phyloP scores from a whole-genome alignment of 2,329 filamentous ascomycete species.

The Diaporthe eres region DNA sequence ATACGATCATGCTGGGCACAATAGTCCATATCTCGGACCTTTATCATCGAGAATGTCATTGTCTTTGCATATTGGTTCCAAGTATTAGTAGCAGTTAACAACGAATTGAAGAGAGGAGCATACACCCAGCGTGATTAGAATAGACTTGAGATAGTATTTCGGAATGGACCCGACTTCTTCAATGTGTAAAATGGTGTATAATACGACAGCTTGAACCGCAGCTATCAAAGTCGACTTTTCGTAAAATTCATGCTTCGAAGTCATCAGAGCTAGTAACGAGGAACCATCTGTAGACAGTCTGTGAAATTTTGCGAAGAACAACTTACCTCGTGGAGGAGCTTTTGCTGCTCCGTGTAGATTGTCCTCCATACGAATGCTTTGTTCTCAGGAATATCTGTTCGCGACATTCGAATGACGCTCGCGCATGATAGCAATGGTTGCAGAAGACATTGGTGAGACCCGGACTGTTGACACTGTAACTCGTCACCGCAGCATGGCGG shows the following conservation, averaged over 20 bases:
- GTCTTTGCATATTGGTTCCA: background rate
- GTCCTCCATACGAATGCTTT: background rate
- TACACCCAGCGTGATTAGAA: background rate
- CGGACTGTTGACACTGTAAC: background rate
- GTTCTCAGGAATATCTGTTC: background rate
- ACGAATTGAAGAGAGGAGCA: background rate
- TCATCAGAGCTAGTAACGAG: background rate
- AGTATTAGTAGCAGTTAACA: background rate
- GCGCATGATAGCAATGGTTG: background rate
- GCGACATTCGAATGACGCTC: background rate
- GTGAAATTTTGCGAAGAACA: background rate
- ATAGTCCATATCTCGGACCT: background rate
- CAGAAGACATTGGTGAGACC: background rate
- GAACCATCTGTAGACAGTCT: background rate
- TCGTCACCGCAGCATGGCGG: background rate
- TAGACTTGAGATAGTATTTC: background rate
- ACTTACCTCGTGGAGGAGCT: background rate
- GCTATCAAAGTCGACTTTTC: background rate
- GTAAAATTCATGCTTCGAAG: background rate
- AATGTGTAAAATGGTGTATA: background rate
- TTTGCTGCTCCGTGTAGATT: background rate
- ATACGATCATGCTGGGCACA: background rate
- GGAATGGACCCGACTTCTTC: background rate
- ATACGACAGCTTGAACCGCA: background rate
- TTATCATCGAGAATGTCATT: slow-evolving; percentile 1